These are phyloP conservation scores for Eremochloa ophiuroides DNA, from an alignment of 176 grass and related monocot species.

Conservation along the genomic window DNA sequence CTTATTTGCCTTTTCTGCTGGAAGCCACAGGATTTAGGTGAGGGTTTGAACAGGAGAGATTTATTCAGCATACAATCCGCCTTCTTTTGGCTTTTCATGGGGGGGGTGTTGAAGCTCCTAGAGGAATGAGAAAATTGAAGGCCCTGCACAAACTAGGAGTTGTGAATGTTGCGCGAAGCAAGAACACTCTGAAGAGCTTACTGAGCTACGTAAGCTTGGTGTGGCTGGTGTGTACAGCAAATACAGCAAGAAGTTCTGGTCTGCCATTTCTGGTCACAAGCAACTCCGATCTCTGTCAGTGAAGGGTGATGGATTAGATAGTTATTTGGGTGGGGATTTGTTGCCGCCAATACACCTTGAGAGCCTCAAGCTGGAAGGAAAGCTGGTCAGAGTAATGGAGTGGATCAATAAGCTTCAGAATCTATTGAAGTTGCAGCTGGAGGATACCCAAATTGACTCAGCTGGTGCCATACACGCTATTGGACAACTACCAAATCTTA, in stretches of 20 bases:
- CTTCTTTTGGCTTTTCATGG: background rate
- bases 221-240: background rate
- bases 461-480: background rate
- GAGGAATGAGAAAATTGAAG: background rate
- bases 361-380: background rate
- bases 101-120: background rate
- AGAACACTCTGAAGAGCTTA: background rate
- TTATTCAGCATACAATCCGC: background rate
- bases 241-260: background rate
- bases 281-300: background rate
- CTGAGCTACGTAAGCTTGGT: background rate
- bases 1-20: background rate
- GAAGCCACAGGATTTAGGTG: background rate
- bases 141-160: background rate
- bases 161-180: background rate
- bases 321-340: background rate
- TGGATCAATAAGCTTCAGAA: background rate
- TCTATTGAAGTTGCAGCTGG: background rate
- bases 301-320: background rate
- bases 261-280: background rate
- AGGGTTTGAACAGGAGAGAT: background rate
- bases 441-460: rapidly evolving
- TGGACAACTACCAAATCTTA: background rate
- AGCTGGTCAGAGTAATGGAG: background rate
- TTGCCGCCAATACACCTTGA: background rate